A percentile compares a stretch with the other conserved stretches of the same genome.
Conservation (phyloP, 495 filamentous ascomycete species). For the Daldinia childiae region DNA sequence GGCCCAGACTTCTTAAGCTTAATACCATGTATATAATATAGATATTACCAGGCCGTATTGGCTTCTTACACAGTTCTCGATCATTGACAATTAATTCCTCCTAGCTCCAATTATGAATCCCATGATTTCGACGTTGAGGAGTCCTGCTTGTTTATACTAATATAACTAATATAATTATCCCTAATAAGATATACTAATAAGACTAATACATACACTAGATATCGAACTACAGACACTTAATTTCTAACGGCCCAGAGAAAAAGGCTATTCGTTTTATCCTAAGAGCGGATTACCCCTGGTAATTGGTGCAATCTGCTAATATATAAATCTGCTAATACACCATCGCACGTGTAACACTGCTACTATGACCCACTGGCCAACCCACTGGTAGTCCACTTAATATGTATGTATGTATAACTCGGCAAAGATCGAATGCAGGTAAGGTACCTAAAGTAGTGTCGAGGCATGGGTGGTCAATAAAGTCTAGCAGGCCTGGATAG, state of each 20-base stretch:
- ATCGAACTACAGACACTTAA: background rate
- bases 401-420: background rate
- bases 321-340: background rate
- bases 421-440: conserved; percentile 4
- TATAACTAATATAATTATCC: too few relatives aligned
- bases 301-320: background rate
- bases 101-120: conserved; percentile 24
- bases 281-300: background rate
- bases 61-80: conserved; percentile 16
- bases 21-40: conserved; percentile 1
- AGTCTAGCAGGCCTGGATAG: background rate
- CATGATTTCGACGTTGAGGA: conserved; percentile 8
- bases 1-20: background rate
- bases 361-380: background rate
- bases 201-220: background rate
- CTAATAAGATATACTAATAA: background rate
- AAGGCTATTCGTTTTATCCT: background rate
- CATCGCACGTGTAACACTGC: background rate
- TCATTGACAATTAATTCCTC: conserved; percentile 5
- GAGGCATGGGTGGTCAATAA: too few relatives aligned
- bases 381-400: background rate
- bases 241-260: background rate
- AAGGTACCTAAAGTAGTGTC: background rate
- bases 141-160: background rate
- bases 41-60: background rate